Base-by-base conservation (phyloP, 495 filamentous ascomycete species). In the Penicillium flavigenum region DNA sequence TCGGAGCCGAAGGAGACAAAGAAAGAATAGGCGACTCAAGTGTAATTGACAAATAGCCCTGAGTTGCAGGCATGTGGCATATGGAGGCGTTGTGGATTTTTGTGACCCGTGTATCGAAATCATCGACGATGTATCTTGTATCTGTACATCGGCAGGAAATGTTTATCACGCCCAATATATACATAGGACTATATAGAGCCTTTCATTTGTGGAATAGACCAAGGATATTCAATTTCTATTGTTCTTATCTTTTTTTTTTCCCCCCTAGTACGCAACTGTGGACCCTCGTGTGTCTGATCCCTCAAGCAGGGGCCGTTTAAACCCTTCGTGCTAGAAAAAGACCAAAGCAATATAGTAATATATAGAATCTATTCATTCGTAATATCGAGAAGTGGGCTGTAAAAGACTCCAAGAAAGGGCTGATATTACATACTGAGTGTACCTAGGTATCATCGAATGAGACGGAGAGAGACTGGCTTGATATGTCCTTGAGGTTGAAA, bases 81-180 rank as follows among this genome's bases (percentile, higher is more conserved):
- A 46, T 19, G 29, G 31, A 34, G 60, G 63, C 63, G 65, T 67
- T 67, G 63, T 60, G 56, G 31, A 26, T 39, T 53, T 51, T 51
- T 38, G 54, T 57, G 61, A 54, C 39, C 39, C 47, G 51, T 63
- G 57, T 56, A 51, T 56, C 56, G 54, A 48, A 9, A 29, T 42
- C 43, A 48, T 41, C 41, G 53, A 50, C 19, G 44, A 47, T 63
- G 51, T 41, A 58, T 58, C 17, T 57, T 48, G 39, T 46, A 55
- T 54, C 38, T 56, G 26, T 56, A 47, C 58, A 54, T 66, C 24
- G 38, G 27, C 39, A 56, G 53, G 42, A 48, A 52, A 62, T n/a
- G 36, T 17, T 47, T 20, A 7, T 48, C 7, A n/a, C 16, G 6
- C 43, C 31, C 10, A 59, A 56, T 54, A 62, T 22, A 45, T 47